Conservation (phyloP, 768 basidiomycete genomes). For the Boletus insuetus region DNA sequence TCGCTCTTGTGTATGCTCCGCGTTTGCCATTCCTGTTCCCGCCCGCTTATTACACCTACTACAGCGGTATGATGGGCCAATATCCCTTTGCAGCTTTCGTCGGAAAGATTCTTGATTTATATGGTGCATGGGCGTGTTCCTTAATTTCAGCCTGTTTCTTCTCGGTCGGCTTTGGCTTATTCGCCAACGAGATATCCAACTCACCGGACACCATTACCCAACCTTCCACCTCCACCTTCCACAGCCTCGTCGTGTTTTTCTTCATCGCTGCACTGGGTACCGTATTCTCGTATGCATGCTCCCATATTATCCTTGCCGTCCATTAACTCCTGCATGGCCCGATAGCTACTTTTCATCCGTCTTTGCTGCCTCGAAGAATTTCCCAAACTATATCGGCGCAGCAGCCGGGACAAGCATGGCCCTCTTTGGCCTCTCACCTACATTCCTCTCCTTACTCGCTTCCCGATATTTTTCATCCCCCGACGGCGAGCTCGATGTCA, state of each 20-base stretch:
- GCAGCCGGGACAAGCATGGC: conserved; percentile 68
- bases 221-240: conserved; percentile 46
- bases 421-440: conserved; percentile 78
- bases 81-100: conserved; percentile 72
- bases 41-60: background rate
- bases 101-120: conserved; percentile 63
- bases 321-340: background rate
- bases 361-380: conserved; percentile 71
- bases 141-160: conserved; percentile 59
- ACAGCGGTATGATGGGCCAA: conserved; percentile 79
- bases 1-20: conserved; percentile 68
- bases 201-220: conserved; percentile 38
- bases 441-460: conserved; percentile 66
- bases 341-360: conserved; percentile 66
- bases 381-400: conserved; percentile 61
- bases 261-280: conserved; percentile 65
- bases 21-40: conserved; percentile 18
- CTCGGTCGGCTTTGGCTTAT: conserved; percentile 57
- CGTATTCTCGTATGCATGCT: conserved; percentile 61
- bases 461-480: conserved; percentile 55
- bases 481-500: conserved; percentile 44
- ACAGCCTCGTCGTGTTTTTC: conserved; percentile 54
- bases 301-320: background rate
- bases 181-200: conserved; percentile 55
- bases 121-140: conserved; percentile 70